phyloP scores from a whole-genome alignment of 768 basidiomycete species.

The Kwoniella newhampshirensis region DNA sequence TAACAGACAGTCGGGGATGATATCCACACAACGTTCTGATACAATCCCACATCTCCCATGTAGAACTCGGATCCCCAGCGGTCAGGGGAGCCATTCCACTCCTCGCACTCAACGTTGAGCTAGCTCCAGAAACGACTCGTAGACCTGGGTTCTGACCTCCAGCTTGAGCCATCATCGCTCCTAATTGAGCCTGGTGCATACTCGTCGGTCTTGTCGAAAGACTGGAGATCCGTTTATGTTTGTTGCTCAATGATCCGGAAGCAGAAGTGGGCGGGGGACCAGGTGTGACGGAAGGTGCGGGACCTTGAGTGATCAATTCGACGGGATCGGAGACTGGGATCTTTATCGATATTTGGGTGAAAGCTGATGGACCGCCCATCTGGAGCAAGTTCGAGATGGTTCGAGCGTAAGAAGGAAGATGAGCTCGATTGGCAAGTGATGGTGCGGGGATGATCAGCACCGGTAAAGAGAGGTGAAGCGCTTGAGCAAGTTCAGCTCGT shows the following conservation, averaged over 20 bases:
- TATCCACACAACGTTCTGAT: constrained; percentile 88
- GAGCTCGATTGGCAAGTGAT: constrained; percentile 63
- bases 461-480: constrained; percentile 83
- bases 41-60: constrained; percentile 99
- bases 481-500: constrained; percentile 87
- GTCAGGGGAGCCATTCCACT: constrained; percentile 19
- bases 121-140: constrained; percentile 21
- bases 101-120: constrained; percentile 28
- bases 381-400: constrained; percentile 72
- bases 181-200: constrained; percentile 40
- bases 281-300: constrained; percentile 25
- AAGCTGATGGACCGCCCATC: constrained; percentile 64
- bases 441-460: constrained; percentile 87
- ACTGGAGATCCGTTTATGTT: constrained; percentile 46
- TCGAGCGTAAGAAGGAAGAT: constrained; percentile 89
- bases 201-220: constrained; percentile 38
- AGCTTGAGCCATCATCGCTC: constrained; percentile 62
- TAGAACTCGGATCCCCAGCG: constrained; percentile 54
- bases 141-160: constrained; percentile 3
- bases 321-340: constrained; percentile 56
- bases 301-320: constrained; percentile 58
- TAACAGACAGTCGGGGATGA: constrained; percentile 54
- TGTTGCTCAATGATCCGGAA: constrained; percentile 14
- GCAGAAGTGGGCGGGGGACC: background rate
- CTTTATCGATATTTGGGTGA: constrained; percentile 70